These are phyloP conservation scores for Ligustrum vulgare DNA, from an alignment of 257 asterid genomes.

Conservation along the genomic window DNA sequence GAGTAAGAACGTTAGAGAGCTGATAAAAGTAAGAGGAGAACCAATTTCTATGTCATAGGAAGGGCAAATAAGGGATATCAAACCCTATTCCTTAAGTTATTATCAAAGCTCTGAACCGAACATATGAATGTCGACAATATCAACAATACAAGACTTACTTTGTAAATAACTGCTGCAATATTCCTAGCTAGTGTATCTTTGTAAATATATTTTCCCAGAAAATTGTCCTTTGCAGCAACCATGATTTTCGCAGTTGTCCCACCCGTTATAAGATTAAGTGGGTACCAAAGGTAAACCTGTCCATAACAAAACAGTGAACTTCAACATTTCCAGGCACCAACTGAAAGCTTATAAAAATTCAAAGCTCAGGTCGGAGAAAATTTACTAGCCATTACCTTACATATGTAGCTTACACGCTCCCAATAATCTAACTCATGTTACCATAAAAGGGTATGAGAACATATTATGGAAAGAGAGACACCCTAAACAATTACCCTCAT, in stretches of 20 bases:
- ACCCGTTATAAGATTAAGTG: conserved; percentile 84
- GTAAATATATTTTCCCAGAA: conserved; percentile 90
- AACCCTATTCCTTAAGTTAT: not conserved
- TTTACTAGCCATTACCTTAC: conserved; percentile 1
- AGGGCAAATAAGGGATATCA: no score
- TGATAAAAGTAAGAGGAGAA: not conserved
- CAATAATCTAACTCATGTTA: not conserved
- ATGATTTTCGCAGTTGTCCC: conserved; percentile 98
- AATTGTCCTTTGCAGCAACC: conserved; percentile 94
- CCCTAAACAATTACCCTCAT: not conserved
- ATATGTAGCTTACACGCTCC: not conserved
- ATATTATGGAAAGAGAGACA: not conserved
- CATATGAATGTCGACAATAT: not conserved
- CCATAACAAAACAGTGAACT: conserved; percentile 15
- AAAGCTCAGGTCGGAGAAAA: not conserved
- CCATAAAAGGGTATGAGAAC: not conserved
- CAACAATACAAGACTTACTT: conserved; percentile 40
- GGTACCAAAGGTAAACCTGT: conserved; percentile 98
- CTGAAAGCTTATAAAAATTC: conserved; percentile 2
- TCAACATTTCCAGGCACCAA: conserved; percentile 14
- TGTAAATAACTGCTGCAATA: conserved; percentile 87
- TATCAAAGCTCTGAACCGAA: not conserved
- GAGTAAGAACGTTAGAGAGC: not conserved
- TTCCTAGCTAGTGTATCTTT: conserved; percentile 91
- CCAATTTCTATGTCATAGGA: no score